A percentile compares a stretch with the other conserved stretches of the same genome.
Conservation (phyloP, 1,284 basidiomycete species). For the Leccinum fallax region DNA sequence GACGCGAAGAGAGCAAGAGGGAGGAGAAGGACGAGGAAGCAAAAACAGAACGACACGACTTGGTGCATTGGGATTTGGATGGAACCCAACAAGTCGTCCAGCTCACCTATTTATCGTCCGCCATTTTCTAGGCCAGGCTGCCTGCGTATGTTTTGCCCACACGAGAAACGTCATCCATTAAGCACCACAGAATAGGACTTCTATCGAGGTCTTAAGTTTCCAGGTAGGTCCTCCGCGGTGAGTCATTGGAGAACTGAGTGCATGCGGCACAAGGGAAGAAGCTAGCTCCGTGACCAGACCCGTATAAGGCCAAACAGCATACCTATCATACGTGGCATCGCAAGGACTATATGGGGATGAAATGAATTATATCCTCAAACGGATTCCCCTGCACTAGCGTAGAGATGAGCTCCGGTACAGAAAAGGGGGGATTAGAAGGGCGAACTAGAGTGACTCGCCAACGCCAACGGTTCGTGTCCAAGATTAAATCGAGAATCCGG, state of each 20-base stretch:
- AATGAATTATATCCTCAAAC: background rate
- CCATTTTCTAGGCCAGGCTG: background rate
- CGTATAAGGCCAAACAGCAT: background rate
- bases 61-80: background rate
- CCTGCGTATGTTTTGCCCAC: background rate
- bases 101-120: constrained; percentile 20
- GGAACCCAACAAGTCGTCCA: background rate
- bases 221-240: background rate
- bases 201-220: background rate
- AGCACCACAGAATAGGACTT: background rate
- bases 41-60: constrained; percentile 1
- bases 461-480: background rate
- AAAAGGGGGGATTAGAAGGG: too few relatives aligned
- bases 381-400: background rate
- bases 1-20: background rate
- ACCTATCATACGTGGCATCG: background rate
- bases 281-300: background rate
- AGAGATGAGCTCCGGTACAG: background rate
- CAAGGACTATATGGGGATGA: constrained; percentile 7
- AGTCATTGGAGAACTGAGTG: background rate
- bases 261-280: background rate
- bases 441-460: background rate
- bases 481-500: too few relatives aligned
- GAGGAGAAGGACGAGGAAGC: constrained; percentile 2
- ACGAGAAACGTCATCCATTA: background rate